Conservation (phyloP, 805 yeast species). For the Maudiozyma bulderi region DNA sequence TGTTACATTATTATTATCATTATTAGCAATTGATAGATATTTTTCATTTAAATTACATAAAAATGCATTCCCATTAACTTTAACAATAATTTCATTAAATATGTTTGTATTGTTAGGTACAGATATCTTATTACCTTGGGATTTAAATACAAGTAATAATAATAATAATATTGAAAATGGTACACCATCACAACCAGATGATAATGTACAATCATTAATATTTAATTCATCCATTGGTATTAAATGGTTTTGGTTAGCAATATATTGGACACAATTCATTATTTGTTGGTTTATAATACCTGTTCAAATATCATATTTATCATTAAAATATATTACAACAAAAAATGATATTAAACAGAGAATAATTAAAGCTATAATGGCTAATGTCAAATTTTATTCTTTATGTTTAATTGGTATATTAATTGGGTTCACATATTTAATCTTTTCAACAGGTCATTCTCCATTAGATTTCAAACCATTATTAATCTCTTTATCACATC, state of each 20-base stretch:
- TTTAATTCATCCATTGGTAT: not conserved
- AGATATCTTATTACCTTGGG: conserved; percentile 23
- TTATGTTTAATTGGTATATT: conserved; percentile 16
- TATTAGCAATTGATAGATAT: conserved; percentile 18
- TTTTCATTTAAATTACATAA: conserved; percentile 24
- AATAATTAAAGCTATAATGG: conserved; percentile 14
- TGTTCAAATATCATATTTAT: conserved; percentile 23
- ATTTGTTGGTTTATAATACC: conserved; percentile 28
- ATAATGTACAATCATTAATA: not conserved
- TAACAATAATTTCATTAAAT: conserved; percentile 15
- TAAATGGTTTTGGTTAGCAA: conserved; percentile 16
- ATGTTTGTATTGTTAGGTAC: conserved; percentile 23
- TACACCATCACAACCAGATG: not conserved
- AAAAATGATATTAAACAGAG: conserved; percentile 10
- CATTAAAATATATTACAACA: conserved; percentile 19
- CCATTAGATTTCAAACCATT: conserved; percentile 22
- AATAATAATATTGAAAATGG: not conserved
- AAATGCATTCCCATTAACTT: conserved; percentile 16
- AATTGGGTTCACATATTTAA: conserved; percentile 19
- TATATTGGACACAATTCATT: conserved; percentile 25
- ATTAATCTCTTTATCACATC: conserved; percentile 24
- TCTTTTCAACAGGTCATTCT: conserved; percentile 18
- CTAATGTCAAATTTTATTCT: conserved; percentile 24
- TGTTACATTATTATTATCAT: conserved; percentile 6
- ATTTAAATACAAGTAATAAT: conserved; percentile 8